Base-by-base conservation (phyloP, 1,284 basidiomycete species). In the Apiotrichum brassicae region DNA sequence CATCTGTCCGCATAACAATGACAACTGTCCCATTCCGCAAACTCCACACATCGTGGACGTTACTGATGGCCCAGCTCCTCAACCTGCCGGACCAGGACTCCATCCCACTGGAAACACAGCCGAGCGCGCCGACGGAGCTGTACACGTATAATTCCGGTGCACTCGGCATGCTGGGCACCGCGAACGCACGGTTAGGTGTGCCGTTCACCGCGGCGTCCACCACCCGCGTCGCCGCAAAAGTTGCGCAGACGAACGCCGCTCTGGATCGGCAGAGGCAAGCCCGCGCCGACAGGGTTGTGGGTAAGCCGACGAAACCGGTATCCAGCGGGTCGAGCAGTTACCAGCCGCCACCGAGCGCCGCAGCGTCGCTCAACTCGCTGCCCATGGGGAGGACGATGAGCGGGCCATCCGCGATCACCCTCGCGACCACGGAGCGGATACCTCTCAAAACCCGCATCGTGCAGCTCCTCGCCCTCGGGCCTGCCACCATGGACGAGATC, bases 391-490 rank as follows among this genome's bases (percentile, higher is more conserved):
- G 54, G 24, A 40, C 50, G 23, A 33, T 49, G 25, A 56, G 54
- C 38, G 54, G 54, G 9, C 54, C 56, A 3, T 49, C 51, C 1
- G 47, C 49, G 9, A 23, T 46, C 16, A 46, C 39, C 4, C n/a
- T 49, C 18, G 35, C 37, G 1, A 40, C 40, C 20, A 49, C 41
- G 0, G 54, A 56, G 36, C 33, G 45, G 41, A 60, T 68, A n/a
- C 68, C 69, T 14, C 62, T 71, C 44, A 71, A 71, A 49, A 71
- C 69, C 13, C 53, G 64, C 18, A 68, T 71, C 3, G 59, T 71
- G 48, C 69, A 71, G 56, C 50, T 64, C 12, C 57, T 71, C 6
- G 68, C 68, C 2, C 51, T 71, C 8, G 69, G 69, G 0, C 56
- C 65, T 3, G 58, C 56, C 20, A 57, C 51, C 4, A 49, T 61